phyloP scores from a whole-genome alignment of 139 green algal genomes.

The Tetradesmus lagerheimii region DNA sequence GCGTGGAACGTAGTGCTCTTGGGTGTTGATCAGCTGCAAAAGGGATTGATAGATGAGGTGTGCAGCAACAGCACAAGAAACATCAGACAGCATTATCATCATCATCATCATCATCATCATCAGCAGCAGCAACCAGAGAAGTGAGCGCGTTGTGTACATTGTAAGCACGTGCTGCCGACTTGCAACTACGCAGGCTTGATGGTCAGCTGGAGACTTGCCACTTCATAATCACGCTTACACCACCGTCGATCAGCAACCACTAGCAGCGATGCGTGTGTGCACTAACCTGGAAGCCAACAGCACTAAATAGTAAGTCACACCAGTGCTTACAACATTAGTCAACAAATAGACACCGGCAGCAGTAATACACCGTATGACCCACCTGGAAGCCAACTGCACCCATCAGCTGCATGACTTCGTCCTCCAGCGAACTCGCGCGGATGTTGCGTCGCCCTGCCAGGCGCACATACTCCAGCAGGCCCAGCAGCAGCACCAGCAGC shows the following conservation, averaged over 20 bases:
- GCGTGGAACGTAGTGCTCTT: slow-evolving; percentile 3
- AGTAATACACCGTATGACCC: too few species aligned
- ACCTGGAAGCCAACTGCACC: slow-evolving; percentile 24
- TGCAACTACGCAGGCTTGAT: background rate
- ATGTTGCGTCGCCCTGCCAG: background rate
- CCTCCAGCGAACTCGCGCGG: background rate
- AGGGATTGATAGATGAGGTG: too few species aligned
- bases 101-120: too few species aligned
- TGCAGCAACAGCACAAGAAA: background rate
- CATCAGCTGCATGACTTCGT: slow-evolving; percentile 5
- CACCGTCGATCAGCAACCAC: too few species aligned
- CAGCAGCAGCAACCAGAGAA: background rate
- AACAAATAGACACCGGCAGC: too few species aligned
- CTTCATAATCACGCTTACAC: too few species aligned
- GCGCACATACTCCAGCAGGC: slow-evolving; percentile 21
- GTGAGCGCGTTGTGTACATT: too few species aligned
- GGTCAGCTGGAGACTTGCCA: too few species aligned
- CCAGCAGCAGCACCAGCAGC: slow-evolving; percentile 28
- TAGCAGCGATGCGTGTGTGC: background rate
- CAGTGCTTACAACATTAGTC: too few species aligned
- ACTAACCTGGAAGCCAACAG: background rate
- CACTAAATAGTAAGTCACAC: too few species aligned
- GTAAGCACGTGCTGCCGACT: background rate
- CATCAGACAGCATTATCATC: too few species aligned
- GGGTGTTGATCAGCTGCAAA: slow-evolving; percentile 37